These are phyloP conservation scores for Hyphopichia fennica DNA, from an alignment of 1,139 yeast species.

Conservation along the genomic window DNA sequence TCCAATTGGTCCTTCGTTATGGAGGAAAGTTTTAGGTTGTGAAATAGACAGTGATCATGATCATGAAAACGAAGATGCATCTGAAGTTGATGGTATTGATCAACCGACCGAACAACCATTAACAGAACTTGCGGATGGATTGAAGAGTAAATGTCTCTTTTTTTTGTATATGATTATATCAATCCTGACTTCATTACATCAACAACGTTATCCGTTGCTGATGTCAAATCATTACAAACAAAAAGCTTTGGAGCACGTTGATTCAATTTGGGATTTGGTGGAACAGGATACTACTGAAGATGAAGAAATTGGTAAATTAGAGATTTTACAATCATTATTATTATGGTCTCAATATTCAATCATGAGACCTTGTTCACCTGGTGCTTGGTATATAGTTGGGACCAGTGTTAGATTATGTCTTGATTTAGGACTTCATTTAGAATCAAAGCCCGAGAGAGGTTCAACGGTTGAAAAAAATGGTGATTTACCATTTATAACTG, in stretches of 20 bases:
- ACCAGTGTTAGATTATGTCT: slow-evolving; percentile 18
- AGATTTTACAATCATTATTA: slow-evolving; percentile 11
- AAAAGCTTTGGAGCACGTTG: slow-evolving; percentile 8
- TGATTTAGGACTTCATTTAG: slow-evolving; percentile 20
- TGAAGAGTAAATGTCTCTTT: slow-evolving; percentile 9
- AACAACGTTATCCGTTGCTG: slow-evolving; percentile 8
- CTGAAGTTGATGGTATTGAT: background rate
- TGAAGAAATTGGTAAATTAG: slow-evolving; percentile 7
- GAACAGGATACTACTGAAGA: background rate
- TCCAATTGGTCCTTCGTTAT: slow-evolving; percentile 5
- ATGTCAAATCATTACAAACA: slow-evolving; percentile 8
- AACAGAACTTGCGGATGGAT: background rate
- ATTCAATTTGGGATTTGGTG: slow-evolving; percentile 9
- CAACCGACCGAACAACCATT: background rate
- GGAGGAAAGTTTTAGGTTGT: slow-evolving; percentile 6
- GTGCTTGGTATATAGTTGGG: slow-evolving; percentile 23
- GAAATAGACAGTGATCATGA: background rate
- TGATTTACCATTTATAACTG: slow-evolving; percentile 2
- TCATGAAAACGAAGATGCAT: background rate
- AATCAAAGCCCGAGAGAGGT: slow-evolving; percentile 6
- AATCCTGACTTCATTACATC: slow-evolving; percentile 11
- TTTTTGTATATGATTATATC: slow-evolving; percentile 11
- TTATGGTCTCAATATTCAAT: slow-evolving; percentile 10
- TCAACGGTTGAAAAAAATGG: background rate
- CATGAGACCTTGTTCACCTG: slow-evolving; percentile 21